Evolutionary conservation across 805 yeast genomes (phyloP).

Genomic region (Wickerhamomyces mucosus): DNA sequence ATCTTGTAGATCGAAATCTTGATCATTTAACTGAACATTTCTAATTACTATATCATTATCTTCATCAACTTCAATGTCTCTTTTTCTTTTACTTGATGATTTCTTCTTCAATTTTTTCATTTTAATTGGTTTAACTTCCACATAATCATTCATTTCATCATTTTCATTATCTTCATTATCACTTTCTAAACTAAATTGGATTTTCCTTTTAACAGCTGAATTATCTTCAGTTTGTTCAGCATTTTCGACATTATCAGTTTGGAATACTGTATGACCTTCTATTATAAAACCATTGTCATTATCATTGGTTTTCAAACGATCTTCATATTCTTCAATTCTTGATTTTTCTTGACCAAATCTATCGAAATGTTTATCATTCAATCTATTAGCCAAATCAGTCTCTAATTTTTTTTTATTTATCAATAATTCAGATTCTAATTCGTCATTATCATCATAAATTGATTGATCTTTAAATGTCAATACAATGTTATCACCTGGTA

Average conservation of each 20-base stretch:
- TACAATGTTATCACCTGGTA: conserved; percentile 8
- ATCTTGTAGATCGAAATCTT: conserved; percentile 14
- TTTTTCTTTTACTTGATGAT: conserved; percentile 5
- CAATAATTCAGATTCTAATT: conserved; percentile 14
- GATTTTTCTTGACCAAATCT: conserved; percentile 8
- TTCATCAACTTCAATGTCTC: conserved; percentile 8
- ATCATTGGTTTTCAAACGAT: conserved; percentile 4
- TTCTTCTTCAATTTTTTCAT: conserved; percentile 22
- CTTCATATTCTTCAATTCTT: conserved; percentile 10
- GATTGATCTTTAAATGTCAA: conserved; percentile 17
- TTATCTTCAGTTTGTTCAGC: background rate
- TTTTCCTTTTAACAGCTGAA: conserved; percentile 1
- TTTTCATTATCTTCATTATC: conserved; percentile 7
- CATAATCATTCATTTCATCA: conserved; percentile 13
- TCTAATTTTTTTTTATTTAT: conserved; percentile 9
- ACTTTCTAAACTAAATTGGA: conserved; percentile 8
- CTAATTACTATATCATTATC: conserved; percentile 16
- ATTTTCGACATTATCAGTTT: background rate
- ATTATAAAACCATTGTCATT: conserved; percentile 10
- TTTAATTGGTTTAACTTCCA: conserved; percentile 20
- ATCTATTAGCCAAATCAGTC: conserved; percentile 9
- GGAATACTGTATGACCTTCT: conserved; percentile 4
- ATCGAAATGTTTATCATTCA: conserved; percentile 7
- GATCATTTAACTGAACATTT: conserved; percentile 19
- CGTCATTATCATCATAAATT: conserved; percentile 15